phyloP scores from a whole-genome alignment of 2,329 filamentous ascomycete species.

The Metarhizium rileyi region DNA sequence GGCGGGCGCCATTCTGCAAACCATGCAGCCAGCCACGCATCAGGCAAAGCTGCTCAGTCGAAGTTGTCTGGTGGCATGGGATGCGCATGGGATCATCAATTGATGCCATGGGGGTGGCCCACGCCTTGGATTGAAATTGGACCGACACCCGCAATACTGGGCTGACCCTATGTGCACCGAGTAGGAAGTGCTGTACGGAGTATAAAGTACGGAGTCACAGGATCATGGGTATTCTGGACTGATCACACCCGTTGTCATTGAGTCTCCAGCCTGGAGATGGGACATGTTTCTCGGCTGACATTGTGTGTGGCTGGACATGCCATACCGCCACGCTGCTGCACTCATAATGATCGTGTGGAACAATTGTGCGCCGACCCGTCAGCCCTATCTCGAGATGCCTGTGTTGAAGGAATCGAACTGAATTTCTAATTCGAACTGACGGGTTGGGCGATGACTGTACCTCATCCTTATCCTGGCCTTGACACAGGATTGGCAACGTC shows the following conservation, averaged over 20 bases:
- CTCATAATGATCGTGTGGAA: not conserved
- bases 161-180: too few species aligned
- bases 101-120: not conserved
- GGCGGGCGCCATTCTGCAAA: conserved; percentile 10
- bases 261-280: too few species aligned
- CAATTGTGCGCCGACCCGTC: not conserved
- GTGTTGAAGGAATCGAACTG: not conserved
- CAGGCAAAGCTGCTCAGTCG: not conserved
- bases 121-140: too few species aligned
- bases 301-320: not conserved
- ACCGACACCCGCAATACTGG: too few species aligned
- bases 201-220: too few species aligned
- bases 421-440: not conserved
- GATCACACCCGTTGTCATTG: too few species aligned
- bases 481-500: not conserved
- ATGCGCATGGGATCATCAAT: not conserved
- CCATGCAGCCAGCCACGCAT: conserved; percentile 5
- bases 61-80: not conserved
- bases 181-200: too few species aligned
- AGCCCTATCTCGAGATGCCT: not conserved
- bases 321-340: not conserved
- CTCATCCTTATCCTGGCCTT: not conserved
- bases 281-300: not conserved
- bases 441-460: not conserved
- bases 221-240: too few species aligned